Base-by-base conservation (phyloP, 345 rosid species). In the Salix caprea region DNA sequence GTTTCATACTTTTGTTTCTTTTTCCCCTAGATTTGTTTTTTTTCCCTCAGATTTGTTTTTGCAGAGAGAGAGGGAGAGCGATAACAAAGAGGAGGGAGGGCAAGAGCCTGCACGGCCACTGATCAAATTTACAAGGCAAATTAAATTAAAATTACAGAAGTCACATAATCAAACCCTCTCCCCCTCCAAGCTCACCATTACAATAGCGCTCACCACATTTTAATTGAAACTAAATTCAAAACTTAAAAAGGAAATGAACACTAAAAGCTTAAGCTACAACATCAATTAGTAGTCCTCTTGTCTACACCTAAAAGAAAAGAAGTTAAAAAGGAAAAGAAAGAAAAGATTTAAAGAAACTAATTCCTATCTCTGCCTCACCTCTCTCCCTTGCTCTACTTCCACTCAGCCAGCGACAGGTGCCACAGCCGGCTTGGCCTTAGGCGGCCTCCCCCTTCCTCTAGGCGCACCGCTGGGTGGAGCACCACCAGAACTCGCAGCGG, bases 381-480 rank as follows among this genome's bases (percentile, higher is more conserved):
- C 60, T 26, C 7, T 24, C 44, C 44, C 60, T 42, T 23, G 23
- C 32, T 6, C 36, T 9, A 2, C 3, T 32, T 34, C 14, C 40
- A 15, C 69, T 90, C 84, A 89, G 46, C 90, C 89, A 10, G 91
- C 96, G 15, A 90, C 90, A 28, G 94, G 91, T 6, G 82, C 87
- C n/a, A 88, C 89, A 24, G 80, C 87, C 12, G 94, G 89, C 85
- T 92, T 92, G 79, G 84, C 94, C 80, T 94, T 94, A 7, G 94
- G 92, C 42, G 97, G 98, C 37, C 97, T 82, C 16, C 97, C 96
- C 61, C 96, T 86, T 4, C 98, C 97, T 68, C 93, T 77, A 14
- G 85, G 82, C 19, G 76, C 67, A 1, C 86, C 83, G 23, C 73
- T 40, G 2, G 82, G 39, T 67, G 75, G 23, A 42, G 70, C 72